Base-by-base conservation (phyloP, 1,284 basidiomycete genomes). In the Afroboletus lepidellus region DNA sequence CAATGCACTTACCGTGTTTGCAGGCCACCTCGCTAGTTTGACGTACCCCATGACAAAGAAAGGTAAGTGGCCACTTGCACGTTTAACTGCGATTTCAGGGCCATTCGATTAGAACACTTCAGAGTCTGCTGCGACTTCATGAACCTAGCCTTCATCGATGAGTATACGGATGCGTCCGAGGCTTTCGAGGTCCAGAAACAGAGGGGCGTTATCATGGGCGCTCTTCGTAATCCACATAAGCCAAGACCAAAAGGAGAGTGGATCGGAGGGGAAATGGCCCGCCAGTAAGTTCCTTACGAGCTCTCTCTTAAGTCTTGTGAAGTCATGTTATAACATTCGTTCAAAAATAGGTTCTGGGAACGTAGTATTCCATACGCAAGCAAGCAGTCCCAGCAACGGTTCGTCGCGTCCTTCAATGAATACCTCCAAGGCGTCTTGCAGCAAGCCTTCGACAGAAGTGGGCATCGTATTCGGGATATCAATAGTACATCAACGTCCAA, bases 111-210 rank as follows among this genome's bases (percentile, higher is more conserved):
- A 57, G 56, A 57, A 13, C 46, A 57, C 11, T 29, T 15, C 11
- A 57, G 55, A 34, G 42, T 42, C 24, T n/a, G 69, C 18, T 77
- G 76, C 49, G 74, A 78, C 55, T 49, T 76, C 8, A 74, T 77
- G 70, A 73, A 72, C 39, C 53, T 75, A 4, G 72, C 73, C 56
- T 76, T 76, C 50, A 66, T 73, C 46, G 75, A 78, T 46, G 72
- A 76, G 53, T 68, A 72, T 41, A 70, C 74, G 5, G 76, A 78
- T 55, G 63, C 66, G 13, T 61, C 59, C 7, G 59, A 64, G 23
- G 60, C 58, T 1, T 41, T 59, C 0, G 69, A 56, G 4, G 74
- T 69, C 3, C 56, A 58, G 16, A 46, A 55, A 24, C 62, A 67
- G 25, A 67, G 64, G 8, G 64, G 71, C 25, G 56, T 67, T 8